Conservation (phyloP, 805 yeast genomes). For the Huiozyma sinensis region DNA sequence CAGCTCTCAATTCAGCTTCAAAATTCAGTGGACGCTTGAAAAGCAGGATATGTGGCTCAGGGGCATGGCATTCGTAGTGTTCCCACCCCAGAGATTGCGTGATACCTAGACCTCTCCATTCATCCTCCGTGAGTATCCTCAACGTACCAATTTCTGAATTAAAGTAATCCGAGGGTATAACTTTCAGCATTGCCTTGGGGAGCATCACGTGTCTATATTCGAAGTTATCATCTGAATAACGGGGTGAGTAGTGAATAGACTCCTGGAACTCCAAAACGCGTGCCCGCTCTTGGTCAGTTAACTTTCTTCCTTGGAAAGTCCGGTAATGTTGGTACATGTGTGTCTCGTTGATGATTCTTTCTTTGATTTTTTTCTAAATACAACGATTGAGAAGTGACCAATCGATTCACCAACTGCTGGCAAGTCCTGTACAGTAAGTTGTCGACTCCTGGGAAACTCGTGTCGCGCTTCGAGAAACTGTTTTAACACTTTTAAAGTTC, state of each 20-base stretch:
- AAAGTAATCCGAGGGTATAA: constrained; percentile 89
- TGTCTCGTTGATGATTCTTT: not conserved
- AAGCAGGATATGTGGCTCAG: constrained; percentile 92
- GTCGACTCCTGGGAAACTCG: not conserved
- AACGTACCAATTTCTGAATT: constrained; percentile 89
- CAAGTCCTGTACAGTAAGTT: not conserved
- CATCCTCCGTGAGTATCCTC: constrained; percentile 84
- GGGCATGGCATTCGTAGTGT: constrained; percentile 96
- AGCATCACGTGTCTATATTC: constrained; percentile 96
- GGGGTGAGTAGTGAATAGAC: constrained; percentile 84
- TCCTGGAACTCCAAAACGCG: constrained; percentile 87
- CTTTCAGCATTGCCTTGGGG: constrained; percentile 91
- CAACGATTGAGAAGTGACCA: not conserved
- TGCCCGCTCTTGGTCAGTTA: constrained; percentile 75
- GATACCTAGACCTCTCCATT: constrained; percentile 97
- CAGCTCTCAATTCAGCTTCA: constrained; percentile 31
- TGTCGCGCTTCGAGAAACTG: not conserved
- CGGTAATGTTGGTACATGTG: constrained; percentile 26
- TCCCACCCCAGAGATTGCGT: constrained; percentile 97
- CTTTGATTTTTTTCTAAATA: not conserved
- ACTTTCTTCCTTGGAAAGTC: constrained; percentile 43
- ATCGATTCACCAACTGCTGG: not conserved
- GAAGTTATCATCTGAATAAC: constrained; percentile 80
- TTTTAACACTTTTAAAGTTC: too few relatives aligned
- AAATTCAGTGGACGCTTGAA: constrained; percentile 64